These are phyloP conservation scores for Ophiorrhiza pumila DNA, from an alignment of 257 asterid species.

Conservation along the genomic window DNA sequence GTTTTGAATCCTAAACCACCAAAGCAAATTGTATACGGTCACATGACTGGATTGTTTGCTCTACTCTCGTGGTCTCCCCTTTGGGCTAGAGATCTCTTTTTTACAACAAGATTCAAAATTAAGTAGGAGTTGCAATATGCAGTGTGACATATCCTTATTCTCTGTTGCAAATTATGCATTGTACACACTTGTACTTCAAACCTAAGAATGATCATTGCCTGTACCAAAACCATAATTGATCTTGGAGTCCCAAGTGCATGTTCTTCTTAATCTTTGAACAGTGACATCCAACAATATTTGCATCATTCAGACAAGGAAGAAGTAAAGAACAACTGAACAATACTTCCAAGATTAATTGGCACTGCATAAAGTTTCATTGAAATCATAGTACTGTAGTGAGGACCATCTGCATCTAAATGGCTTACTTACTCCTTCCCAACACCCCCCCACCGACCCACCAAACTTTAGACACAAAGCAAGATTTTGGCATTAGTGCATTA, in stretches of 20 bases:
- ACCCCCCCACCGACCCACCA: background rate
- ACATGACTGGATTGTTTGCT: constrained; percentile 51
- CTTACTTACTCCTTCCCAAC: background rate
- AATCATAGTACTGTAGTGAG: constrained; percentile 9
- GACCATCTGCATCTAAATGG: constrained; percentile 3
- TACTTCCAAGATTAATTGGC: background rate
- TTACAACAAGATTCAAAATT: constrained; percentile 38
- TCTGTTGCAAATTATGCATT: background rate
- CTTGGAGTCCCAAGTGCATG: constrained; percentile 4
- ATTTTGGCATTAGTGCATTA: background rate
- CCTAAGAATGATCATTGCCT: background rate
- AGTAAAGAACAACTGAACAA: background rate
- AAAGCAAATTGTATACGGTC: constrained; percentile 49
- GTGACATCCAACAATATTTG: constrained; percentile 14
- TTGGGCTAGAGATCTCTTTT: constrained; percentile 61
- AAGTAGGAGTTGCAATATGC: constrained; percentile 18
- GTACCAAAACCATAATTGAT: constrained; percentile 3
- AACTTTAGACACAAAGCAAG: background rate
- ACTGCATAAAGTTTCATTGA: constrained; percentile 4
- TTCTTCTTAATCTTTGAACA: constrained; percentile 12
- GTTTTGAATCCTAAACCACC: constrained; percentile 57
- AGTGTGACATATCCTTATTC: background rate
- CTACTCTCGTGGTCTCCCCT: constrained; percentile 57
- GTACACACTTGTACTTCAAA: background rate
- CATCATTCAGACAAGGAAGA: background rate